Evolutionary conservation across 192 early-diverging fungal species (phyloP).

Genomic region (Umbelopsis sp.): DNA sequence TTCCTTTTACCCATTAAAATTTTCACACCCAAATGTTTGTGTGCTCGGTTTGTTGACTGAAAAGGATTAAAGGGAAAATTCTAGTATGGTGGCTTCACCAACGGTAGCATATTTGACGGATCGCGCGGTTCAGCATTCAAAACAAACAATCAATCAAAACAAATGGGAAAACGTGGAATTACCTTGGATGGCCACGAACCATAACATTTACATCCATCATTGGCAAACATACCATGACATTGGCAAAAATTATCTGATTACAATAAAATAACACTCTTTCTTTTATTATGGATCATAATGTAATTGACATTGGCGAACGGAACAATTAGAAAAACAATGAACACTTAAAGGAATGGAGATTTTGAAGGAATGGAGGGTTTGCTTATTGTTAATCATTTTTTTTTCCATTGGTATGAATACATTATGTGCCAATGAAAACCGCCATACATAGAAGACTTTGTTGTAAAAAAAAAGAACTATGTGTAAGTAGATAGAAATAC

Average conservation of each 20-base stretch:
- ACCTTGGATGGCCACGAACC: too few species aligned
- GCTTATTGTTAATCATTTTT: neutral
- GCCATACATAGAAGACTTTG: neutral
- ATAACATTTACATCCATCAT: too few species aligned
- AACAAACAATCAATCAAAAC: too few species aligned
- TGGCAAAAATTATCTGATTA: too few species aligned
- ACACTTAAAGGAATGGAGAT: neutral
- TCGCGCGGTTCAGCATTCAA: too few species aligned
- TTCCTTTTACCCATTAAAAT: neutral
- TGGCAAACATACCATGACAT: too few species aligned
- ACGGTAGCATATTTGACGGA: too few species aligned
- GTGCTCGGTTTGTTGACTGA: too few species aligned
- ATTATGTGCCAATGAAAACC: neutral
- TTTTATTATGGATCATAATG: neutral
- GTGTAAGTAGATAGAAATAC: slow-evolving; percentile 12
- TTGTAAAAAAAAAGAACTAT: neutral
- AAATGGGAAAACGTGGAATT: too few species aligned
- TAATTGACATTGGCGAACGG: neutral
- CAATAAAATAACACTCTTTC: neutral
- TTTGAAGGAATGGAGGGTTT: neutral
- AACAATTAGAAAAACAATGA: neutral
- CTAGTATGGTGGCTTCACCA: too few species aligned
- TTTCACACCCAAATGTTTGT: too few species aligned
- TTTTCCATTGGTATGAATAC: neutral
- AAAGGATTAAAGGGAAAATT: too few species aligned